Percentiles rank a stretch among this genome's conserved stretches.
Conservation (phyloP, 768 basidiomycete species). For the Serpula lacrymans region DNA sequence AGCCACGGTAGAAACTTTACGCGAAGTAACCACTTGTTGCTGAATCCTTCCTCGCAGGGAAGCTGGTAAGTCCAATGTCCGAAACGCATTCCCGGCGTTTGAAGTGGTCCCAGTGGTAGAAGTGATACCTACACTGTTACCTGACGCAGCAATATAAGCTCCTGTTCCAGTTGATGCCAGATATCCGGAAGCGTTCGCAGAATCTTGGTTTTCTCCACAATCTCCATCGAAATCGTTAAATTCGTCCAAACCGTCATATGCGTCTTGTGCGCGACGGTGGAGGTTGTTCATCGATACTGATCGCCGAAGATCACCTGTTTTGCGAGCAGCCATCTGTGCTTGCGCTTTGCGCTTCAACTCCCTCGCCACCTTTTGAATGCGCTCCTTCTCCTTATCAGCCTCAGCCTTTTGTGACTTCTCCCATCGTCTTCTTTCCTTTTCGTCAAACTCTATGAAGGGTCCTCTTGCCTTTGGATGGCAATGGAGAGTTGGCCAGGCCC, state of each 20-base stretch:
- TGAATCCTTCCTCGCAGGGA: constrained; percentile 54
- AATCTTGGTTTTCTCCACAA: constrained; percentile 40
- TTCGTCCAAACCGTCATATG: constrained; percentile 38
- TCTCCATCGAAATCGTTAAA: constrained; percentile 41
- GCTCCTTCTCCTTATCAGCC: constrained; percentile 34
- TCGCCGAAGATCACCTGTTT: constrained; percentile 60
- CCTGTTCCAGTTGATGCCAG: constrained; percentile 49
- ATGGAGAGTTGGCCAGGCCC: constrained; percentile 81
- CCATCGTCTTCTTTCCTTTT: constrained; percentile 66
- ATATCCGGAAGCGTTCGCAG: constrained; percentile 69
- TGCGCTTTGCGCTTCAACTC: constrained; percentile 27
- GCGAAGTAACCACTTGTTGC: constrained; percentile 66
- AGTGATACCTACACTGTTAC: constrained; percentile 91
- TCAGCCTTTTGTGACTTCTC: constrained; percentile 48
- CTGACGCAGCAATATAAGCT: constrained; percentile 85
- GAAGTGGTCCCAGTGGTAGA: constrained; percentile 89
- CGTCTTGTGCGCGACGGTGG: constrained; percentile 47
- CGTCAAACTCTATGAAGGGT: constrained; percentile 75
- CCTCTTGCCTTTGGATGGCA: constrained; percentile 72
- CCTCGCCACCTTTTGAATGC: constrained; percentile 19
- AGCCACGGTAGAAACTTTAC: constrained; percentile 38
- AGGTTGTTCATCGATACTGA: constrained; percentile 75
- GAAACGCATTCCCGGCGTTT: constrained; percentile 43
- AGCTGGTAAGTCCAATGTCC: constrained; percentile 49
- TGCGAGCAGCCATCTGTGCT: constrained; percentile 22